phyloP scores from a whole-genome alignment of 768 basidiomycete species.

The Auriscalpium vulgare region DNA sequence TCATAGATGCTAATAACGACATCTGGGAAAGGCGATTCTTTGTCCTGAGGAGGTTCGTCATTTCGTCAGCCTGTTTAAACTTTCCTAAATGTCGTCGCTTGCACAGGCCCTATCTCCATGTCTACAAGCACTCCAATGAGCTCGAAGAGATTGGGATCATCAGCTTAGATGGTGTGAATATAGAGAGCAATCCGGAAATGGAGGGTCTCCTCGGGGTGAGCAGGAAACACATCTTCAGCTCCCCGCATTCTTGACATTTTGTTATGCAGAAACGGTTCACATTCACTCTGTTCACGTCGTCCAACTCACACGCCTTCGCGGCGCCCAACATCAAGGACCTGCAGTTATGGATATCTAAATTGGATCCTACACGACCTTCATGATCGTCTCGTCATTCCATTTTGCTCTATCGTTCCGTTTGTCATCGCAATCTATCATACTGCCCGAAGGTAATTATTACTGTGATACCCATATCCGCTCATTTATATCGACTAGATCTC shows the following conservation, averaged over 20 bases:
- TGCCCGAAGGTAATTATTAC: conserved; percentile 9
- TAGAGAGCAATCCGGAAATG: conserved; percentile 82
- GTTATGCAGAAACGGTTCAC: conserved; percentile 63
- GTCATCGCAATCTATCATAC: conserved; percentile 9
- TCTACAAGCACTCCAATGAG: conserved; percentile 81
- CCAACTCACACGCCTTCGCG: conserved; percentile 85
- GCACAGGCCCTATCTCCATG: conserved; percentile 78
- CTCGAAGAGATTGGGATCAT: conserved; percentile 77
- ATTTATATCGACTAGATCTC: conserved; percentile 14
- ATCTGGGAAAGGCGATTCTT: conserved; percentile 83
- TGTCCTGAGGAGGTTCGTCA: conserved; percentile 66
- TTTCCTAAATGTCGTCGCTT: neutral
- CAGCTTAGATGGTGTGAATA: conserved; percentile 75
- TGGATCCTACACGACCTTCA: conserved; percentile 65
- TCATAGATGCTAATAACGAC: conserved; percentile 74
- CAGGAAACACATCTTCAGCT: conserved; percentile 9
- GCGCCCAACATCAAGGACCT: conserved; percentile 79
- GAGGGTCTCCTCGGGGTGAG: conserved; percentile 72
- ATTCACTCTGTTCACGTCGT: conserved; percentile 87
- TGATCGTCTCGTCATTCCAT: conserved; percentile 3
- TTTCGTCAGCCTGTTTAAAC: neutral
- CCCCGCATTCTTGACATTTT: neutral
- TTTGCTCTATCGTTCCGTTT: neutral
- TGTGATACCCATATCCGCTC: conserved; percentile 10
- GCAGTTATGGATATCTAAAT: conserved; percentile 74